phyloP scores from a whole-genome alignment of 768 basidiomycete genomes.

The Leccinum boreale region DNA sequence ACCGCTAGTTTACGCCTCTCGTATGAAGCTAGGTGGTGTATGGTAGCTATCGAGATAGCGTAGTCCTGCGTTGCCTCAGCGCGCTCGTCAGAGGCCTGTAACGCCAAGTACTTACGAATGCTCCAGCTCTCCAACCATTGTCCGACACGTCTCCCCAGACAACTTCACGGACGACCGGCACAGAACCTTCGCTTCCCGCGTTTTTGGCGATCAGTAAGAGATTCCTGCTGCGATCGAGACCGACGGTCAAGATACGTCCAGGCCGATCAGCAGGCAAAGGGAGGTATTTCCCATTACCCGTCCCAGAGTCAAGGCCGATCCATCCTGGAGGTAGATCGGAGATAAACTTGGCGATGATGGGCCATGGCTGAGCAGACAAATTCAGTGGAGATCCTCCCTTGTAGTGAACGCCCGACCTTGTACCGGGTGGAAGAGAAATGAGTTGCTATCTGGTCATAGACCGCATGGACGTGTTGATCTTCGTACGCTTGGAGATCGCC shows the following conservation, averaged over 20 bases:
- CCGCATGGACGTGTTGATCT: conserved; percentile 68
- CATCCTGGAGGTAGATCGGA: conserved; percentile 68
- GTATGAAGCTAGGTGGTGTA: conserved; percentile 89
- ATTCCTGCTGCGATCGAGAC: conserved; percentile 79
- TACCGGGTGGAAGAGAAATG: conserved; percentile 91
- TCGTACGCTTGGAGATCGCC: conserved; percentile 62
- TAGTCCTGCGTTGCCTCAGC: conserved; percentile 65
- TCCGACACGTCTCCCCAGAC: conserved; percentile 78
- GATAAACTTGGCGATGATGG: conserved; percentile 76
- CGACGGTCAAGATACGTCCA: conserved; percentile 66
- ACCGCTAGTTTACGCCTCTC: conserved; percentile 70
- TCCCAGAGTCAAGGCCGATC: conserved; percentile 91
- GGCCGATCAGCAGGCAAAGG: conserved; percentile 66
- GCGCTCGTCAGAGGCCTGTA: background rate
- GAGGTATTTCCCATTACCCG: conserved; percentile 97
- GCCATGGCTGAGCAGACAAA: conserved; percentile 68
- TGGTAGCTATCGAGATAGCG: conserved; percentile 95
- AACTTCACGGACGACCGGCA: conserved; percentile 55
- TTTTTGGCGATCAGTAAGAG: conserved; percentile 70
- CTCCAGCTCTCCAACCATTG: conserved; percentile 67
- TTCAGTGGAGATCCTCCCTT: background rate
- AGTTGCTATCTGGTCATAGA: conserved; percentile 82
- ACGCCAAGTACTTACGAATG: conserved; percentile 68
- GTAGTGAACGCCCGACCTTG: conserved; percentile 47
- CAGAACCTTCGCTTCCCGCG: conserved; percentile 44